Percentiles rank a stretch among this genome's conserved stretches.
Conservation (phyloP, 176 grass and related monocot genomes). For the Paspalum vaginatum region DNA sequence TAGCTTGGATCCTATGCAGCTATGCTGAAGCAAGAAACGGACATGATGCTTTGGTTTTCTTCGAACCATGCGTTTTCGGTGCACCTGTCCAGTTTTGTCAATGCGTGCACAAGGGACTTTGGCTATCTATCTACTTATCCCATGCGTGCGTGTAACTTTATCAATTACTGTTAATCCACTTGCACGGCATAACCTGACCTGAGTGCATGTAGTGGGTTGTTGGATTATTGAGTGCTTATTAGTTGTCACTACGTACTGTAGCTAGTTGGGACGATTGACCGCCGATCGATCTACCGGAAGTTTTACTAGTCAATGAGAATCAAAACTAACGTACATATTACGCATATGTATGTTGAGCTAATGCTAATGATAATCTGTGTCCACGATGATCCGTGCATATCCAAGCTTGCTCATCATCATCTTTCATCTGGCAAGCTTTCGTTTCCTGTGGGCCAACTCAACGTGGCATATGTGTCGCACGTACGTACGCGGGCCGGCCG, state of each 20-base stretch:
- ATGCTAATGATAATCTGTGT: constrained; percentile 34
- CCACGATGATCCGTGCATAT: not conserved
- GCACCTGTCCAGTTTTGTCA: constrained; percentile 33
- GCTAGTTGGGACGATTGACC: not conserved
- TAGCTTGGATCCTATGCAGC: not conserved
- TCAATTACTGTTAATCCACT: constrained; percentile 10
- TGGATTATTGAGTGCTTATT: constrained; percentile 21
- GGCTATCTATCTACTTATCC: not conserved
- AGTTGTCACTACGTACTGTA: not conserved
- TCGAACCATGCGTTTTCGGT: constrained; percentile 22
- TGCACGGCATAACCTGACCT: not conserved
- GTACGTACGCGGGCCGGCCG: not conserved
- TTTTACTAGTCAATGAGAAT: not conserved
- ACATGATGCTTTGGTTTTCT: constrained; percentile 1
- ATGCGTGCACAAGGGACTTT: constrained; percentile 26
- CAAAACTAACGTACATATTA: not conserved
- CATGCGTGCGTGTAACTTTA: not conserved
- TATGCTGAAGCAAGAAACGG: not conserved
- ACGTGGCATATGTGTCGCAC: constrained; percentile 42
- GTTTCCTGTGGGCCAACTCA: not conserved
- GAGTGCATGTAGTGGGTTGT: constrained; percentile 44
- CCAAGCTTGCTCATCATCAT: not conserved
- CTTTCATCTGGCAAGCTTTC: not conserved
- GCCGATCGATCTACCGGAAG: too few relatives aligned
- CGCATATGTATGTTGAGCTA: not conserved